Evolutionary conservation across 768 basidiomycete genomes (phyloP), one percentile per base, ranked within the genome.

Genomic region (Leccinum rimulosum): DNA sequence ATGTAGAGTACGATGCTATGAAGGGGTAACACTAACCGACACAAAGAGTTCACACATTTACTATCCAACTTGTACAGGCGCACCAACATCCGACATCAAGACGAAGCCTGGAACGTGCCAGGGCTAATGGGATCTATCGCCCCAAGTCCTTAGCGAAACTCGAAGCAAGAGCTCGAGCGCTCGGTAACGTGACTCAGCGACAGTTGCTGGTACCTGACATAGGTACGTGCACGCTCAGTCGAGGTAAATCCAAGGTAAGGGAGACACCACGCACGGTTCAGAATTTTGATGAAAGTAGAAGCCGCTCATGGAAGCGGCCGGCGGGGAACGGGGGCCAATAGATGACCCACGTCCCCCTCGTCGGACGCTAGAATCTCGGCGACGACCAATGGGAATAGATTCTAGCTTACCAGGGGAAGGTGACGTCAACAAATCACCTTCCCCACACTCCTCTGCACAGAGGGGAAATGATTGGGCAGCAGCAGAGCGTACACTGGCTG

Each of bases 251-350:
- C 28, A 48, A 22, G 31, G 47, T 31, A 56, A 51, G n/a, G 50
- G 55, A 61, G 33, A 62, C 22, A 35, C 7, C n/a, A 84, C 90
- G 77, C 69, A 94, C 92, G 92, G 92, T 68, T 93, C 91, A 56
- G 91, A 94, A 71, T 93, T 90, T 79, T 89, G 88, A 73, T 95
- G 93, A 76, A 91, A 95, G 74, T 95, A 96, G 76, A 92, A 95
- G 38, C 94, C 91, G 63, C 83, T 89, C 89, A 93, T 92, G 28
- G 85, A 85, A 5, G 90, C 91, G 52, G 82, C 70, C 7, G 84
- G 78, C 50, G 77, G 71, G 56, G 77, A 70, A 58, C 75, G 74
- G 49, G 82, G 80, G 38, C 79, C 76, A n/a, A 79, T 65, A 4
- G 82, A 80, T 15, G 82, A 73, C 15, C 82, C 80, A 22, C 83